A percentile compares a stretch with the other conserved stretches of the same genome.
phyloP scores from a whole-genome alignment of 2,329 filamentous ascomycete species.

The Fusarium pilosicola region DNA sequence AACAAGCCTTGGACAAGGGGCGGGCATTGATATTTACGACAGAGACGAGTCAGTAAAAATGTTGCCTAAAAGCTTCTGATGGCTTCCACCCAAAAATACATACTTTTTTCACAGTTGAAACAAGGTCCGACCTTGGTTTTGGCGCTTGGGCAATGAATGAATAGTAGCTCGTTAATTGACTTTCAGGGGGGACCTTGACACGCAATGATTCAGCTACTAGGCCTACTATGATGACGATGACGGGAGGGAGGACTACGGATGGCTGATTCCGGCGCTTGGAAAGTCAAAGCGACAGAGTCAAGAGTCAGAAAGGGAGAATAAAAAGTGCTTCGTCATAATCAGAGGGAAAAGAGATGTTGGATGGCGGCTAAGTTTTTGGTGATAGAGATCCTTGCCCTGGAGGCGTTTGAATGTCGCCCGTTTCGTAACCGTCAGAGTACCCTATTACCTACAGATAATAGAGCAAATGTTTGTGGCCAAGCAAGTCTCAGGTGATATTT shows the following conservation, averaged over 20 bases:
- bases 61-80: not conserved
- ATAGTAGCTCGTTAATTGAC: constrained; percentile 16
- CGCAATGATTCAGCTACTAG: constrained; percentile 5
- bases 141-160: not conserved
- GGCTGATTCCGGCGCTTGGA: constrained; percentile 9
- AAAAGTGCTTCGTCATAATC: not conserved
- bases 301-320: not conserved
- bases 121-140: constrained; percentile 11
- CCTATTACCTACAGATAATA: not conserved
- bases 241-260: constrained; percentile 4
- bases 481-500: not conserved
- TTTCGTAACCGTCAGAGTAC: constrained; percentile 8
- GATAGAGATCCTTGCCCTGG: not conserved
- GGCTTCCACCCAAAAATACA: not conserved
- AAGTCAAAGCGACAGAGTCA: not conserved
- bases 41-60: constrained; percentile 19
- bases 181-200: constrained; percentile 25
- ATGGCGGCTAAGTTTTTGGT: constrained; percentile 18
- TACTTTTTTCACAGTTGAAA: not conserved
- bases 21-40: not conserved
- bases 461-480: constrained; percentile 3
- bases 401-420: constrained; percentile 8
- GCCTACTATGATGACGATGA: constrained; percentile 19
- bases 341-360: not conserved
- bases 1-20: not conserved